Conservation (phyloP, 2,329 filamentous ascomycete genomes). For the Nemania diffusa region DNA sequence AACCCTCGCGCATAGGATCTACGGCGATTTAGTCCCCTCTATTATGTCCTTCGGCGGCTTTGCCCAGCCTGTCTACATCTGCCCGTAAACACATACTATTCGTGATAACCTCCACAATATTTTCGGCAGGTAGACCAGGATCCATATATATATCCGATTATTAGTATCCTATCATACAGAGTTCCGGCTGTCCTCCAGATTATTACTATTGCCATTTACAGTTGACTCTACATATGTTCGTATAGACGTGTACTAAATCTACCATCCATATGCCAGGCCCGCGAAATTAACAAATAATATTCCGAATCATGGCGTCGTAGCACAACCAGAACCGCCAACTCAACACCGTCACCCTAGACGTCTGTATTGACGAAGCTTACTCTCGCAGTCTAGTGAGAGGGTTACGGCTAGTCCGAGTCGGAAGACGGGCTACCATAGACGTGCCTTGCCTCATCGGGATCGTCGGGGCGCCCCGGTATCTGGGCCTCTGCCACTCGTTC, state of each 20-base stretch:
- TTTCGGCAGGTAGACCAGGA: too few species aligned
- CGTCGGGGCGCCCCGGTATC: background rate
- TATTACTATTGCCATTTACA: too few species aligned
- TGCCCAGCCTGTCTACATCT: slow-evolving; percentile 5
- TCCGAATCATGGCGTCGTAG: background rate
- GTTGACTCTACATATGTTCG: too few species aligned
- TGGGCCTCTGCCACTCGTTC: slow-evolving; percentile 40
- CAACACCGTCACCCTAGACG: background rate
- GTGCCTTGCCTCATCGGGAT: slow-evolving; percentile 29
- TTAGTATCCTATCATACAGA: too few species aligned
- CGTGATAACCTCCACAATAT: too few species aligned
- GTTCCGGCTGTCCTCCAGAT: too few species aligned
- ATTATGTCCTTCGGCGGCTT: background rate
- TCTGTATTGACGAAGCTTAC: background rate
- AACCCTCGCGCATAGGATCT: slow-evolving; percentile 14
- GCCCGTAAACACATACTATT: too few species aligned
- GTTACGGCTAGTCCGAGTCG: slow-evolving; percentile 20
- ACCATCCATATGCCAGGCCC: background rate
- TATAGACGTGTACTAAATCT: too few species aligned
- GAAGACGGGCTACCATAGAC: slow-evolving; percentile 24
- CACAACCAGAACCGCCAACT: background rate
- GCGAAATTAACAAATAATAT: background rate
- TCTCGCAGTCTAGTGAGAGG: background rate
- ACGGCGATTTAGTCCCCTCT: slow-evolving; percentile 15
- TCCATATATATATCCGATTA: too few species aligned